Evolutionary conservation across 1,284 basidiomycete genomes (phyloP).

Genomic region (Microbotryomycetes sp.): DNA sequence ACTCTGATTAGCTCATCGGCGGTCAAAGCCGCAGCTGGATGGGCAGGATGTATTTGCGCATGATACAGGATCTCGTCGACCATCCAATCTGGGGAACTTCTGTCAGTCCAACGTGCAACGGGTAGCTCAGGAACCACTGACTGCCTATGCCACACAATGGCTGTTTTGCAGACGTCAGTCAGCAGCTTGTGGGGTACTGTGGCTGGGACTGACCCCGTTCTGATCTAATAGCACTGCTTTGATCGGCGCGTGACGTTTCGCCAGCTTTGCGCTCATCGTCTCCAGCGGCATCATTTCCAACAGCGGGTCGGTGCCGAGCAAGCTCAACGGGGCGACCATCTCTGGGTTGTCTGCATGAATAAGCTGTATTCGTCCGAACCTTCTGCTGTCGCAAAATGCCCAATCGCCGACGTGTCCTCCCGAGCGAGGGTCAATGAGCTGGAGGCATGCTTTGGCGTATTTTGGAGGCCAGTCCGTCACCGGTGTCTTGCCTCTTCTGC

Average conservation of each 20-base stretch:
- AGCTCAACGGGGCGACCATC: slow-evolving; percentile 54
- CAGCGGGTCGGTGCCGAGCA: slow-evolving; percentile 69
- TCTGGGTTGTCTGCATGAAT: slow-evolving; percentile 46
- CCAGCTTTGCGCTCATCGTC: slow-evolving; percentile 51
- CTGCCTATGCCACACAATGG: slow-evolving; percentile 3
- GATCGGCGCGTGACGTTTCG: slow-evolving; percentile 59
- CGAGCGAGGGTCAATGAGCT: slow-evolving; percentile 2
- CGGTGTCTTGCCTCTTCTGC: slow-evolving; percentile 52
- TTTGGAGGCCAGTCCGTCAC: slow-evolving; percentile 65
- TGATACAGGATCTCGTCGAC: slow-evolving; percentile 73
- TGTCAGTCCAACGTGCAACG: background rate
- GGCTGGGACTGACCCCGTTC: slow-evolving; percentile 20
- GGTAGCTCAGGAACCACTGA: background rate
- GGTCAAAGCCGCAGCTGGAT: slow-evolving; percentile 55
- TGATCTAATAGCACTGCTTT: slow-evolving; percentile 75
- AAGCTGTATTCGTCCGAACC: slow-evolving; percentile 49
- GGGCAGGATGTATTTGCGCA: slow-evolving; percentile 65
- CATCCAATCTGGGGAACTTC: slow-evolving; percentile 18
- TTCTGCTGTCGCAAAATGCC: slow-evolving; percentile 61
- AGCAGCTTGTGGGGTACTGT: too few species aligned
- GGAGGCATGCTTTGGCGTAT: slow-evolving; percentile 55
- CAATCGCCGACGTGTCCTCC: slow-evolving; percentile 41
- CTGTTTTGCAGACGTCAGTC: slow-evolving; percentile 49
- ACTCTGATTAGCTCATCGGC: slow-evolving; percentile 50
- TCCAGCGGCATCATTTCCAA: slow-evolving; percentile 59